These are phyloP conservation scores for Lactarius psammicola DNA, from an alignment of 768 basidiomycete species.

Conservation along the genomic window DNA sequence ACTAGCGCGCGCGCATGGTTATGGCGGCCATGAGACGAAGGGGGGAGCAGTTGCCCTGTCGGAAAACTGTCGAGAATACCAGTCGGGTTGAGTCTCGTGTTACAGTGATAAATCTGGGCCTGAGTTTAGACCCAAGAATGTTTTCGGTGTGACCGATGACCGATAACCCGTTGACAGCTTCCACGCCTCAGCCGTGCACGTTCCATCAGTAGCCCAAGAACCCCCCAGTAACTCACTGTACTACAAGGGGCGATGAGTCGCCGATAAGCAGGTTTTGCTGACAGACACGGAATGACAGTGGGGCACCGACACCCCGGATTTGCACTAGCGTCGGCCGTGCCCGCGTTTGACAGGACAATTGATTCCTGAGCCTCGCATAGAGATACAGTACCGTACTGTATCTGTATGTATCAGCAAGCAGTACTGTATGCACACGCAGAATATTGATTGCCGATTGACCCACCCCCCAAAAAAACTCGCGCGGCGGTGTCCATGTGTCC, in stretches of 20 bases:
- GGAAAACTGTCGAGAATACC: not conserved
- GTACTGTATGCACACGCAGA: not conserved
- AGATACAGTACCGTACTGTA: too few relatives aligned
- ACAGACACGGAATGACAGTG: not conserved
- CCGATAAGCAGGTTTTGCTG: not conserved
- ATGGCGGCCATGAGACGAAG: not conserved
- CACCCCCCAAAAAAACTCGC: not conserved
- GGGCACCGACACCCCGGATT: not conserved
- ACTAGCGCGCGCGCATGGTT: constrained; percentile 45
- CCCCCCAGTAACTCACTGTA: too few relatives aligned
- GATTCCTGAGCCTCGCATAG: not conserved
- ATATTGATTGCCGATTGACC: not conserved
- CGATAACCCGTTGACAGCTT: not conserved
- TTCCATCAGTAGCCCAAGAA: too few relatives aligned
- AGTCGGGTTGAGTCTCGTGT: not conserved
- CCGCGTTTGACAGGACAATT: not conserved
- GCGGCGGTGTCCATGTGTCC: not conserved
- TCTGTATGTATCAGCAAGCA: not conserved
- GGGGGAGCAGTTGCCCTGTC: not conserved
- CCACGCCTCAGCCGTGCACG: not conserved
- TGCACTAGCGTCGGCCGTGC: not conserved
- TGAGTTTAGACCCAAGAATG: not conserved
- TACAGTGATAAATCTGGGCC: too few relatives aligned
- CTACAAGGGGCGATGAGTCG: not conserved
- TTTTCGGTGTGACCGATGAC: not conserved